phyloP scores from a whole-genome alignment of 2,329 filamentous ascomycete species.

The Penicillium sp. region DNA sequence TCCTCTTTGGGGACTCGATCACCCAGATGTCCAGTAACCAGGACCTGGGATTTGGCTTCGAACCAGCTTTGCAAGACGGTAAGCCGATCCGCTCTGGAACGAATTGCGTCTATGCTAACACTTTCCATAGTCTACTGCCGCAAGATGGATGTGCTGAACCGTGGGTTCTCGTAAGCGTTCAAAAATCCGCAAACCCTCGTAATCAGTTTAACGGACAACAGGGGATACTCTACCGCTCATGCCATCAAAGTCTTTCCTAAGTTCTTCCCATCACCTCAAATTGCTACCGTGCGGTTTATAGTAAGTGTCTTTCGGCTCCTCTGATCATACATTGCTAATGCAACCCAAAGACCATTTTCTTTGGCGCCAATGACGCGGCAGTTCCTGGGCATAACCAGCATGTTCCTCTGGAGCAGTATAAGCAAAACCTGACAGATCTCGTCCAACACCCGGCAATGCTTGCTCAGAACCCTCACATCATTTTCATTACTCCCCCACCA shows the following conservation, averaged over 20 bases:
- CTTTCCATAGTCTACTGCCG: conserved; percentile 65
- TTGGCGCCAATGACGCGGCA: conserved; percentile 89
- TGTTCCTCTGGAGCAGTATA: conserved; percentile 74
- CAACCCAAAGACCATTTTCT: conserved; percentile 64
- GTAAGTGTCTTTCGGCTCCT: conserved; percentile 24
- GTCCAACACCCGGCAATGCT: conserved; percentile 68
- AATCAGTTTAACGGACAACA: conserved; percentile 25
- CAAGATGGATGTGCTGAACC: conserved; percentile 81
- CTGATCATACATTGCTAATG: not conserved
- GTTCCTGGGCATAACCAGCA: conserved; percentile 70
- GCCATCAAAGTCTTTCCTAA: conserved; percentile 67
- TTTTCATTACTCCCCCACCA: conserved; percentile 77
- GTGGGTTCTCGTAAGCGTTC: conserved; percentile 65
- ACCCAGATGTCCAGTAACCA: conserved; percentile 67
- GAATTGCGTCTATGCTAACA: not conserved
- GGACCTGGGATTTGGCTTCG: conserved; percentile 70
- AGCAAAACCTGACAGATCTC: conserved; percentile 69
- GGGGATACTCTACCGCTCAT: conserved; percentile 80
- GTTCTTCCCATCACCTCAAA: conserved; percentile 67
- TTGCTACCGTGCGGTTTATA: conserved; percentile 48
- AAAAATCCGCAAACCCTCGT: not conserved
- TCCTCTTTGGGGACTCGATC: conserved; percentile 90
- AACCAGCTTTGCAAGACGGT: conserved; percentile 70
- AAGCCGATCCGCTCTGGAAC: conserved; percentile 28
- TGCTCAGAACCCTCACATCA: conserved; percentile 71